These are phyloP conservation scores for Lactarius trivialis DNA, from an alignment of 768 basidiomycete species.

Conservation along the genomic window DNA sequence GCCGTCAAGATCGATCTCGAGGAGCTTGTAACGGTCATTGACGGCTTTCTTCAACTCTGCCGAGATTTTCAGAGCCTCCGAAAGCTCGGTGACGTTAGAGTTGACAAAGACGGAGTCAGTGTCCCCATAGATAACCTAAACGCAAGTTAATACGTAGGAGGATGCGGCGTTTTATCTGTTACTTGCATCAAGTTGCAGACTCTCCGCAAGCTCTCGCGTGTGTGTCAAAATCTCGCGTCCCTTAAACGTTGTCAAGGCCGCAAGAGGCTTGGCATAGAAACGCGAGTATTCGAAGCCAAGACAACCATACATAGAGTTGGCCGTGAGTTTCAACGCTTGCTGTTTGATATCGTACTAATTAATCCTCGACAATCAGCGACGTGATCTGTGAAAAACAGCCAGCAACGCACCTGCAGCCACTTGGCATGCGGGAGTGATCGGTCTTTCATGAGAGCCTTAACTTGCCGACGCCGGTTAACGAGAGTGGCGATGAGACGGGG, in stretches of 20 bases:
- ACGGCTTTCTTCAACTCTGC: slow-evolving; percentile 91
- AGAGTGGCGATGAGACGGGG: slow-evolving; percentile 96
- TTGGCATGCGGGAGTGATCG: slow-evolving; percentile 63
- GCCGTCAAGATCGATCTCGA: slow-evolving; percentile 95
- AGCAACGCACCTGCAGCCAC: slow-evolving; percentile 62
- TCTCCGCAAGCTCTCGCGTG: slow-evolving; percentile 89
- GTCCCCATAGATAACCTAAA: slow-evolving; percentile 95
- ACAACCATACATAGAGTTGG: slow-evolving; percentile 99
- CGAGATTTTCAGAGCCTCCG: slow-evolving; percentile 87
- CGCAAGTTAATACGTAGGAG: background rate
- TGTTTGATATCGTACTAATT: slow-evolving; percentile 96
- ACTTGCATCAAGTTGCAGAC: slow-evolving; percentile 81
- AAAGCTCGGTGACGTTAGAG: slow-evolving; percentile 83
- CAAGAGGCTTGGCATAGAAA: slow-evolving; percentile 95
- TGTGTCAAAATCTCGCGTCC: slow-evolving; percentile 95
- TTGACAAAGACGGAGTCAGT: slow-evolving; percentile 99
- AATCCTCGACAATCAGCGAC: slow-evolving; percentile 7
- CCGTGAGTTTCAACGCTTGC: slow-evolving; percentile 93
- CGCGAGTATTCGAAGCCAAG: slow-evolving; percentile 95
- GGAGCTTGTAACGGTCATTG: slow-evolving; percentile 89
- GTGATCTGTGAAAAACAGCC: background rate
- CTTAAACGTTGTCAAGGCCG: slow-evolving; percentile 94
- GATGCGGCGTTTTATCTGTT: background rate
- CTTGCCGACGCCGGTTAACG: slow-evolving; percentile 81
- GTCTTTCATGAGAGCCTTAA: slow-evolving; percentile 95